Evolutionary conservation across 2,329 filamentous ascomycete species (phyloP).

Genomic region (Aspergillus sergii): DNA sequence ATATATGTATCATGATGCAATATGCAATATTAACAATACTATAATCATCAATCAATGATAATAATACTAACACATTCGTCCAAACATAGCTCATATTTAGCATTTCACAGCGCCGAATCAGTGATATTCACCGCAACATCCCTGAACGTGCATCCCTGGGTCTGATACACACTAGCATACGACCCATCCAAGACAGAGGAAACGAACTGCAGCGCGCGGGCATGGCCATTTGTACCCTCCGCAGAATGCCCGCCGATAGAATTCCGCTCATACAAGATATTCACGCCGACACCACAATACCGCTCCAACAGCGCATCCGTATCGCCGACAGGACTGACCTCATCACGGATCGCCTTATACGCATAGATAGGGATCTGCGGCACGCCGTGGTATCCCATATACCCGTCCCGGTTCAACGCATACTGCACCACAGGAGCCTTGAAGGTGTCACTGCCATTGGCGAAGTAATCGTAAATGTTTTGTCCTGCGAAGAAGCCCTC

Average conservation of each 20-base stretch:
- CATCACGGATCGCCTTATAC: slow-evolving; percentile 36
- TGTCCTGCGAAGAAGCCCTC: neutral
- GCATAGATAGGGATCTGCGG: slow-evolving; percentile 21
- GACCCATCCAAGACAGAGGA: neutral
- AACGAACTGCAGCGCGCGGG: neutral
- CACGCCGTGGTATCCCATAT: slow-evolving; percentile 19
- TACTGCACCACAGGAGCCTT: slow-evolving; percentile 9
- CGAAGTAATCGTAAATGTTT: slow-evolving; percentile 18
- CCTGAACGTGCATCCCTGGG: neutral
- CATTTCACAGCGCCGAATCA: neutral
- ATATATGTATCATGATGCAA: neutral
- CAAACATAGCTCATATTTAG: neutral
- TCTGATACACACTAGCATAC: neutral
- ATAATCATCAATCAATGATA: neutral
- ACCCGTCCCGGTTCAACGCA: slow-evolving; percentile 13
- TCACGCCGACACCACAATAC: slow-evolving; percentile 19
- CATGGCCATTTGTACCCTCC: slow-evolving; percentile 16
- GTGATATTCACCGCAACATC: neutral
- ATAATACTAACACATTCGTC: neutral
- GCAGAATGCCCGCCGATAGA: slow-evolving; percentile 27
- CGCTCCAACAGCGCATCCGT: slow-evolving; percentile 28
- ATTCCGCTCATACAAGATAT: slow-evolving; percentile 30
- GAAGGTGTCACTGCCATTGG: slow-evolving; percentile 14
- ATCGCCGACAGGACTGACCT: slow-evolving; percentile 29
- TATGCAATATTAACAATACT: no score